Percentiles rank a stretch among this genome's conserved stretches.
phyloP scores from a whole-genome alignment of 257 asterid species.

The Fraxinus americana region DNA sequence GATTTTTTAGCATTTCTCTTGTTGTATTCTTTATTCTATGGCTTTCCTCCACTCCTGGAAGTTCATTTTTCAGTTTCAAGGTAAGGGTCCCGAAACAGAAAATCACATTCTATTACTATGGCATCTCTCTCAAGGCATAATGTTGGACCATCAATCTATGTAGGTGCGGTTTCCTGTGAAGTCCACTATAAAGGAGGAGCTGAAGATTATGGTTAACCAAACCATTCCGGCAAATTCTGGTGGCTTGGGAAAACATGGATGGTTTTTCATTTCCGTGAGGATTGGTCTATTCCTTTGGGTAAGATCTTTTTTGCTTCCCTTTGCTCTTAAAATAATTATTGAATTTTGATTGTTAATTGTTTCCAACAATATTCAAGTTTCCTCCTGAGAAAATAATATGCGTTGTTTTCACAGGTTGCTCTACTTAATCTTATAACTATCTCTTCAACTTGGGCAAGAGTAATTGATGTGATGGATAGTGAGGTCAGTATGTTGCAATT shows the following conservation, averaged over 20 bases:
- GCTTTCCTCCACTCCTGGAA: slow-evolving; percentile 76
- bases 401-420: slow-evolving; percentile 64
- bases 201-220: slow-evolving; percentile 61
- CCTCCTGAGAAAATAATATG: slow-evolving; percentile 17
- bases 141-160: slow-evolving; percentile 26
- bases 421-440: slow-evolving; percentile 95
- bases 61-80: slow-evolving; percentile 51
- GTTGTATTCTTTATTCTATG: slow-evolving; percentile 78
- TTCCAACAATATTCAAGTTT: slow-evolving; percentile 9
- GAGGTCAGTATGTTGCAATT: slow-evolving; percentile 63
- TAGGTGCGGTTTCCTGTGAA: slow-evolving; percentile 57
- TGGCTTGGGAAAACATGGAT: slow-evolving; percentile 75
- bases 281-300: slow-evolving; percentile 95
- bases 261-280: slow-evolving; percentile 83
- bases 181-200: slow-evolving; percentile 59
- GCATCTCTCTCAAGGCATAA: slow-evolving; percentile 2
- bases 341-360: neutral
- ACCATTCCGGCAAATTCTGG: slow-evolving; percentile 41
- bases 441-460: slow-evolving; percentile 99
- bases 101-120: slow-evolving; percentile 15
- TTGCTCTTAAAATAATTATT: slow-evolving; percentile 9
- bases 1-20: slow-evolving; percentile 85
- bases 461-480: slow-evolving; percentile 91
- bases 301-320: slow-evolving; percentile 30
- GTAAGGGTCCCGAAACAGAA: slow-evolving; percentile 35